Evolutionary conservation across 78 protist genomes (phyloP).

Genomic region (Diacronema lutheri): DNA sequence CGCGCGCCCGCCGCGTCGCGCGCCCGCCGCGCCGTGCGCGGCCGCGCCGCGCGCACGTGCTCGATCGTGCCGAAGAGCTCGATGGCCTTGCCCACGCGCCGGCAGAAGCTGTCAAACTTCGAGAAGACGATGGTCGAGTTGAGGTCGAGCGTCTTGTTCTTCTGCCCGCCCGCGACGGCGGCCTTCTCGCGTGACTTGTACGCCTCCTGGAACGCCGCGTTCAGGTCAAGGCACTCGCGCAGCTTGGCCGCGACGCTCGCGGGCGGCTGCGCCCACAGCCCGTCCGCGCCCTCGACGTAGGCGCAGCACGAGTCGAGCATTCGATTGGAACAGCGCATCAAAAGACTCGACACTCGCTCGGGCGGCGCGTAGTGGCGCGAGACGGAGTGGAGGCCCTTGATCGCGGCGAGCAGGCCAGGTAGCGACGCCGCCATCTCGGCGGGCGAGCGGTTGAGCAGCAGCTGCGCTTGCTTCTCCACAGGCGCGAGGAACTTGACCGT

Average conservation of each 20-base stretch:
- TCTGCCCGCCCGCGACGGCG: slow-evolving; percentile 39
- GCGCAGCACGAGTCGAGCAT: slow-evolving; percentile 64
- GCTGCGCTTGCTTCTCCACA: slow-evolving; percentile 61
- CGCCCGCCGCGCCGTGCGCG: no score
- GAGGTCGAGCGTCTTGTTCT: slow-evolving; percentile 61
- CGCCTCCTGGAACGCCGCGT: slow-evolving; percentile 46
- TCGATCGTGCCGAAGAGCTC: slow-evolving; percentile 59
- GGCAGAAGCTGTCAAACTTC: slow-evolving; percentile 67
- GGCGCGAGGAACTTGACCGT: slow-evolving; percentile 71
- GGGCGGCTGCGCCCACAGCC: slow-evolving; percentile 53
- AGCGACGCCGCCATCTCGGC: slow-evolving; percentile 36
- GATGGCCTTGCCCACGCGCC: slow-evolving; percentile 63
- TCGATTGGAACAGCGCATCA: slow-evolving; percentile 77
- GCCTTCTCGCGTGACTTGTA: not conserved
- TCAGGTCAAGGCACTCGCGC: slow-evolving; percentile 12
- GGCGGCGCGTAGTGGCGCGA: slow-evolving; percentile 71
- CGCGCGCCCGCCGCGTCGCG: no score
- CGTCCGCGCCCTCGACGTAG: slow-evolving; percentile 1
- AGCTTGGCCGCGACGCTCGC: not conserved
- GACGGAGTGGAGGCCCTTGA: slow-evolving; percentile 66
- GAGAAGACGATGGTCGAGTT: slow-evolving; percentile 64
- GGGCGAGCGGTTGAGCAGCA: slow-evolving; percentile 64
- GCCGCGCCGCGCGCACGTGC: no score
- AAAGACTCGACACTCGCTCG: slow-evolving; percentile 72
- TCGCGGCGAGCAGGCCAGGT: slow-evolving; percentile 62